phyloP scores from a whole-genome alignment of 2,329 filamentous ascomycete genomes.

The Penicillium sp. region DNA sequence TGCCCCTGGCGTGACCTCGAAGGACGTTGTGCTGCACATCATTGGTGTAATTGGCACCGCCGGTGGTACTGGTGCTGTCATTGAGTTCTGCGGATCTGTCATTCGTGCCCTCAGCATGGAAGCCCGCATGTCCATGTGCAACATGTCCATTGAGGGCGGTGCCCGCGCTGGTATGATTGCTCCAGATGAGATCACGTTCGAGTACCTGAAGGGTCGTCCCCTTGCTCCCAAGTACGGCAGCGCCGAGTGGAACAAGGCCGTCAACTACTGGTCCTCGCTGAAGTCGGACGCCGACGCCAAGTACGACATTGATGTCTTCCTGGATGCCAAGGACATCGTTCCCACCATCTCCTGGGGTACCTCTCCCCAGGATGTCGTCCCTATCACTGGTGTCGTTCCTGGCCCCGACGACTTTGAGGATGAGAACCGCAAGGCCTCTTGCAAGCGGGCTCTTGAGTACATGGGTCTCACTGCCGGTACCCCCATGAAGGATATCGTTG shows the following conservation, averaged over 20 bases:
- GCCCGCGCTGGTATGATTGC: slow-evolving; percentile 96
- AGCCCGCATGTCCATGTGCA: slow-evolving; percentile 98
- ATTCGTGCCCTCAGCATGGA: slow-evolving; percentile 92
- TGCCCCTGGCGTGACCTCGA: slow-evolving; percentile 87
- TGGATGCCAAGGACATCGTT: slow-evolving; percentile 88
- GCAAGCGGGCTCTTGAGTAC: slow-evolving; percentile 83
- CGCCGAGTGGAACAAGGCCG: slow-evolving; percentile 84
- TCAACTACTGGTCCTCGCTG: slow-evolving; percentile 83
- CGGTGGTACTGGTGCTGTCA: slow-evolving; percentile 89
- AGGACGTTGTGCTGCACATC: slow-evolving; percentile 89
- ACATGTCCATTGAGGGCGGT: slow-evolving; percentile 98
- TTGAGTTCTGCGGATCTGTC: slow-evolving; percentile 95
- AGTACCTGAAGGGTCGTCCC: slow-evolving; percentile 90
- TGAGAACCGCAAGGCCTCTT: slow-evolving; percentile 76
- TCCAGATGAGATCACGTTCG: slow-evolving; percentile 89
- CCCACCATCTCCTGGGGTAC: slow-evolving; percentile 98
- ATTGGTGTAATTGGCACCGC: slow-evolving; percentile 95
- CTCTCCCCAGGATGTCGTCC: slow-evolving; percentile 92
- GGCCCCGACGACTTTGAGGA: slow-evolving; percentile 83
- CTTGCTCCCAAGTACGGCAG: slow-evolving; percentile 83
- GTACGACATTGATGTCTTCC: slow-evolving; percentile 85
- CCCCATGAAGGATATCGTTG: slow-evolving; percentile 82
- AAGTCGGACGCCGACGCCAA: slow-evolving; percentile 84
- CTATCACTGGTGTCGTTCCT: slow-evolving; percentile 88
- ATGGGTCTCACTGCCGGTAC: slow-evolving; percentile 91